phyloP scores from a whole-genome alignment of 1,284 basidiomycete genomes.

The Melanopsichium pennsylvanicum region DNA sequence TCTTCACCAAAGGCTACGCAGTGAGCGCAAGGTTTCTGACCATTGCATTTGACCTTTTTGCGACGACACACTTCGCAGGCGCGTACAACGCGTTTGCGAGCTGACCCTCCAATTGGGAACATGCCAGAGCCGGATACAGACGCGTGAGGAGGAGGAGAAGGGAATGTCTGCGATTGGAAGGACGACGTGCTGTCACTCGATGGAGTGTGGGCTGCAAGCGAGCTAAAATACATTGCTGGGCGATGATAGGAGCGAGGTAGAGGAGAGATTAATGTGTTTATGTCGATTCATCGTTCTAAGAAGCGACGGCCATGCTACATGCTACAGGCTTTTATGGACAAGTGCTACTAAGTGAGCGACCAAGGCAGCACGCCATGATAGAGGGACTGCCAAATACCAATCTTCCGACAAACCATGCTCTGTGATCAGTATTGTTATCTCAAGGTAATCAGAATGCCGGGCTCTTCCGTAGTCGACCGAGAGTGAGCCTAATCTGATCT shows the following conservation, averaged over 20 bases:
- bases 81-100: slow-evolving; percentile 39
- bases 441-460: not conserved
- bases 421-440: too few species aligned
- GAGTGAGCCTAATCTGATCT: slow-evolving; percentile 17
- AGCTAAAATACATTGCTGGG: slow-evolving; percentile 9
- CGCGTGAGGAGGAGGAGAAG: not conserved
- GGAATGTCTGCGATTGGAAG: slow-evolving; percentile 1
- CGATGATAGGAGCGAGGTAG: not conserved
- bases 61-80: slow-evolving; percentile 51
- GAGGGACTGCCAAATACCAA: not conserved
- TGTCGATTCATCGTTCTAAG: too few species aligned
- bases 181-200: slow-evolving; percentile 2
- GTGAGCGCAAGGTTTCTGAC: slow-evolving; percentile 44
- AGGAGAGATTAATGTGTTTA: too few species aligned
- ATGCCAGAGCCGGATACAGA: not conserved
- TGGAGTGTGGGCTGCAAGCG: slow-evolving; percentile 2
- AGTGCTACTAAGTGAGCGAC: too few species aligned
- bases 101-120: slow-evolving; percentile 11
- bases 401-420: not conserved
- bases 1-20: slow-evolving; percentile 43
- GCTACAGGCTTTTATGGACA: too few species aligned
- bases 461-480: slow-evolving; percentile 11
- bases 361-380: too few species aligned
- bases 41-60: slow-evolving; percentile 55
- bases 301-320: too few species aligned